phyloP scores from a whole-genome alignment of 164 flowering plant species.

The Nelumbo lutea region DNA sequence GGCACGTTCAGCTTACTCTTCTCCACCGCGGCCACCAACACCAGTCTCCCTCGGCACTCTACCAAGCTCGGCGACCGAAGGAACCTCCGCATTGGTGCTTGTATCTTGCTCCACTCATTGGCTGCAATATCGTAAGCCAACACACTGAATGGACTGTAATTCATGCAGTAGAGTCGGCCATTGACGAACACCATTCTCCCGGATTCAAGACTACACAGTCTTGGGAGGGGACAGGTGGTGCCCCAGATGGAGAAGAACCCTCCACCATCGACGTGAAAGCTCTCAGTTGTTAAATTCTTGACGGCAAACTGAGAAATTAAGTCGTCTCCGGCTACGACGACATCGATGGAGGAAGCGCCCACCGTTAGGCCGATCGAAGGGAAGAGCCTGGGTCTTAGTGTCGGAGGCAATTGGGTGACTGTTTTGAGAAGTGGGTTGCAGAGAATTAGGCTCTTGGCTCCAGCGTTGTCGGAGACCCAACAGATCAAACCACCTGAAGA shows the following conservation, averaged over 20 bases:
- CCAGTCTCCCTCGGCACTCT: conserved; percentile 55
- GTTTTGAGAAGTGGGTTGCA: conserved; percentile 59
- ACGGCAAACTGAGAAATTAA: conserved; percentile 82
- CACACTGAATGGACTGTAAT: conserved; percentile 72
- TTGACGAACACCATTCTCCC: conserved; percentile 50
- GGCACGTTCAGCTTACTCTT: conserved; percentile 91
- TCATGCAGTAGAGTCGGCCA: conserved; percentile 79
- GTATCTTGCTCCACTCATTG: conserved; percentile 65
- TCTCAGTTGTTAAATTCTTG: conserved; percentile 70
- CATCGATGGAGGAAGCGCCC: conserved; percentile 40
- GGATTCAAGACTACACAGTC: conserved; percentile 81
- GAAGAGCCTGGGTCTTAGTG: conserved; percentile 55
- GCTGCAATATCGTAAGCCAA: conserved; percentile 39
- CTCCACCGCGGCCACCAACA: conserved; percentile 88
- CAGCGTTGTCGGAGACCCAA: conserved; percentile 67
- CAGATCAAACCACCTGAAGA: conserved; percentile 77
- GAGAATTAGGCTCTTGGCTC: conserved; percentile 51
- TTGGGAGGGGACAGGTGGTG: conserved; percentile 53
- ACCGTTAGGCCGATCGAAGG: conserved; percentile 68
- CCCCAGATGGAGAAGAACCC: conserved; percentile 78
- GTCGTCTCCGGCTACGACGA: conserved; percentile 81
- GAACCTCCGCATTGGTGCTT: conserved; percentile 85
- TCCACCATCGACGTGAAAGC: conserved; percentile 55
- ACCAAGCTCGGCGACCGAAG: conserved; percentile 75
- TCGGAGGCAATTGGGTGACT: conserved; percentile 59